Evolutionary conservation across 176 grass and related monocot species (phyloP), one percentile per base, ranked within the genome.

Genomic region (Tuctoria greenei): DNA sequence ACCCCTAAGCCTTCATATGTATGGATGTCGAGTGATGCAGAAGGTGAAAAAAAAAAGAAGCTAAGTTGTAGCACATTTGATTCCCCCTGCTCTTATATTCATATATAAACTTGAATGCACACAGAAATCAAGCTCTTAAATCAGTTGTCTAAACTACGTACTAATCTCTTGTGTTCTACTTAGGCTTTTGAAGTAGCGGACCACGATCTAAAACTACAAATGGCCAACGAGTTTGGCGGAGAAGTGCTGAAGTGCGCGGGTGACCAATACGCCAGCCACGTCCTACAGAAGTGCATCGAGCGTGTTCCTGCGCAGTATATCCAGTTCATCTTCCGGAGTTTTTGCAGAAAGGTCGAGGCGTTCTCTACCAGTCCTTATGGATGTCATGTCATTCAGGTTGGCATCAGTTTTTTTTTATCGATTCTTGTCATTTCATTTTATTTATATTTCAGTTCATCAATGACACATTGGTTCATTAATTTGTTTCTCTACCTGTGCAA

Each of bases 351-450:
- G 31, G 81, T 64, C 5, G 61, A 61, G 21, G 64, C n/a, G 14
- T 46, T 95, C 25, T 95, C 83, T 16, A 27, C 20, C 23, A 76
- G 84, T 82, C 79, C 68, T 43, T 87, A 76, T 28, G 80, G 75
- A 14, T 84, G 67, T 42, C 88, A 79, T 47, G 88, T 95, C 4
- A 49, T 91, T 39, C 77, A 91, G 88, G 92, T 95, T 69, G 61
- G 13, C 10, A 28, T 61, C 6, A 5, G 7, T 4, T 41, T 79
- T 79, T 12, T 44, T 44, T 5, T 0, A 57, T n/a, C 60, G 9
- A 20, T 43, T 41, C n/a, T n/a, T n/a, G n/a, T n/a, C n/a, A n/a
- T n/a, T n/a, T n/a, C n/a, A n/a, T n/a, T n/a, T n/a, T 31, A 31
- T 31, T 31, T 31, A 31, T 31, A 3, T 31, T 38, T 21, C 5